Conservation (phyloP, 257 asterid genomes). For the Paraleonurus japonicus region DNA sequence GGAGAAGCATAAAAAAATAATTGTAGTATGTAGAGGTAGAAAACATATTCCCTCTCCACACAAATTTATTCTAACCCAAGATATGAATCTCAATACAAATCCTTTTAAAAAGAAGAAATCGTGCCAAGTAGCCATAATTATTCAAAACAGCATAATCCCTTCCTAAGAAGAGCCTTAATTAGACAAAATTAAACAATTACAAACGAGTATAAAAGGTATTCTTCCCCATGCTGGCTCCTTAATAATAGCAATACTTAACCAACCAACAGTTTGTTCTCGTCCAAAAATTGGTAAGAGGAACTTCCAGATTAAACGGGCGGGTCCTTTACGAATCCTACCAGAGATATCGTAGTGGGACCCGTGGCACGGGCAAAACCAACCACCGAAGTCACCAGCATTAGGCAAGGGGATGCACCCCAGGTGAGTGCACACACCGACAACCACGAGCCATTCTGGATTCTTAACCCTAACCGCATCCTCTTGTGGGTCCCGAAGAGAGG, state of each 20-base stretch:
- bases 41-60: background rate
- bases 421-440: constrained; percentile 87
- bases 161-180: background rate
- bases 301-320: constrained; percentile 84
- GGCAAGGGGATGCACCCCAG: constrained; percentile 90
- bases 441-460: constrained; percentile 92
- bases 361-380: constrained; percentile 98
- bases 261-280: constrained; percentile 66
- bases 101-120: background rate
- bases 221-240: background rate
- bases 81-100: background rate
- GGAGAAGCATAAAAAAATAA: background rate
- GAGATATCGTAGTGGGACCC: constrained; percentile 88
- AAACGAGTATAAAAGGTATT: background rate
- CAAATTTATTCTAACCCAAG: background rate
- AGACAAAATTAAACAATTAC: background rate
- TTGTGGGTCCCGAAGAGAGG: constrained; percentile 82
- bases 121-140: background rate
- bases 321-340: constrained; percentile 89
- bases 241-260: constrained; percentile 41
- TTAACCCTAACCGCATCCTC: constrained; percentile 86
- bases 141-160: background rate
- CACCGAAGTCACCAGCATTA: constrained; percentile 93
- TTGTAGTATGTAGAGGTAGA: background rate
- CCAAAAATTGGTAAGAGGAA: constrained; percentile 74